Percentiles rank a stretch among this genome's conserved stretches.
Conservation (phyloP, 2,329 filamentous ascomycete genomes). For the Trichoderma asperellum region DNA sequence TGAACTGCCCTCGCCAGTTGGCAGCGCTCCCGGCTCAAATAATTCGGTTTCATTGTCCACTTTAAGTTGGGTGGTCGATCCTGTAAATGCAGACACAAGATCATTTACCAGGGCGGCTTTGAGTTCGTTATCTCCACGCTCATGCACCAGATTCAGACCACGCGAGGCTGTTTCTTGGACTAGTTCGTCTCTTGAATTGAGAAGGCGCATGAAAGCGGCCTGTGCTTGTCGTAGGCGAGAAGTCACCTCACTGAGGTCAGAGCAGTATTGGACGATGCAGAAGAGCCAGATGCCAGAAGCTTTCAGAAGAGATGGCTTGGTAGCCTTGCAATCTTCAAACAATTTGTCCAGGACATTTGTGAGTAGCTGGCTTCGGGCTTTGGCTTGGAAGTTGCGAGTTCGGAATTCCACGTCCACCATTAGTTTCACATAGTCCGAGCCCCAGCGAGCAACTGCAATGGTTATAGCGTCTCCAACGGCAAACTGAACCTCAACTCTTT, state of each 20-base stretch:
- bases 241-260: slow-evolving; percentile 75
- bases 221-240: slow-evolving; percentile 77
- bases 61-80: slow-evolving; percentile 72
- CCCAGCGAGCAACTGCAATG: slow-evolving; percentile 78
- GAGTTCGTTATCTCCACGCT: slow-evolving; percentile 80
- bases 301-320: slow-evolving; percentile 87
- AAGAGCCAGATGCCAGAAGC: slow-evolving; percentile 95
- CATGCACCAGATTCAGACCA: slow-evolving; percentile 89
- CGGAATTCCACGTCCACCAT: slow-evolving; percentile 72
- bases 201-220: slow-evolving; percentile 81
- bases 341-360: slow-evolving; percentile 69
- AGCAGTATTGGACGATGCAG: slow-evolving; percentile 87
- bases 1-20: slow-evolving; percentile 85
- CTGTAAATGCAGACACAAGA: slow-evolving; percentile 86
- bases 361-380: slow-evolving; percentile 49
- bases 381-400: slow-evolving; percentile 42
- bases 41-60: slow-evolving; percentile 90
- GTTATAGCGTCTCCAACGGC: slow-evolving; percentile 86
- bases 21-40: slow-evolving; percentile 87
- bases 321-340: slow-evolving; percentile 75
- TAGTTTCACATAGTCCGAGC: slow-evolving; percentile 76
- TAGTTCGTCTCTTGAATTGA: slow-evolving; percentile 87
- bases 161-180: slow-evolving; percentile 95
- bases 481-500: slow-evolving; percentile 86
- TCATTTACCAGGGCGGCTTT: slow-evolving; percentile 85